Evolutionary conservation across 2,329 filamentous ascomycete genomes (phyloP).

Genomic region (Lachnellula cervina): DNA sequence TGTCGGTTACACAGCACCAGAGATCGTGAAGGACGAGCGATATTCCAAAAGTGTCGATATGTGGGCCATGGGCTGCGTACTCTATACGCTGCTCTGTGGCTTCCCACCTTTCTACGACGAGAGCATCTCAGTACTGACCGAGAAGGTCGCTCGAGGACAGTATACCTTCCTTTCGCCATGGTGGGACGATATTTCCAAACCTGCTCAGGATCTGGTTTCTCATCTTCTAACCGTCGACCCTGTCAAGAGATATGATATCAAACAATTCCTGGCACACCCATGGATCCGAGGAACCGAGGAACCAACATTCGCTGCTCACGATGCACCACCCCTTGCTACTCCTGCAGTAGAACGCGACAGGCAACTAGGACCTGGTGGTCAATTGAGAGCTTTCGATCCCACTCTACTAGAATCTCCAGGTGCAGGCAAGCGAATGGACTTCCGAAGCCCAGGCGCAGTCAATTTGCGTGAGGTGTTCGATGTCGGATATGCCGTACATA

Average conservation of each 20-base stretch:
- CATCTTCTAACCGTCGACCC: conserved; percentile 93
- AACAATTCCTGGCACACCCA: conserved; percentile 87
- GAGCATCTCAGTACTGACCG: conserved; percentile 91
- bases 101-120: conserved; percentile 99
- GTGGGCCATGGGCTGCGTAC: conserved; percentile 96
- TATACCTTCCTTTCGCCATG: conserved; percentile 97
- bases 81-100: conserved; percentile 94
- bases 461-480: conserved; percentile 97
- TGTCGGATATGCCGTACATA: conserved; percentile 94
- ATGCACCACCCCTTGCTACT: conserved; percentile 68
- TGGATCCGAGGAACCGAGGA: conserved; percentile 77
- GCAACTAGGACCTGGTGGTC: conserved; percentile 19
- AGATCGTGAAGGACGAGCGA: conserved; percentile 97
- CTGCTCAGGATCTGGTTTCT: conserved; percentile 88
- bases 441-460: conserved; percentile 90
- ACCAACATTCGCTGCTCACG: conserved; percentile 59
- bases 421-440: conserved; percentile 71
- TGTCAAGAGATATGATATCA: conserved; percentile 89
- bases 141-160: conserved; percentile 94
- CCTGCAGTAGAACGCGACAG: conserved; percentile 44
- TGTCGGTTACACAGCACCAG: conserved; percentile 94
- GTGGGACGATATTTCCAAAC: conserved; percentile 98
- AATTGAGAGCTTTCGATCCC: conserved; percentile 54
- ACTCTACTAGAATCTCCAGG: conserved; percentile 52
- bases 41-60: conserved; percentile 99